These are phyloP conservation scores for Takashimella tepidaria DNA, from an alignment of 1,284 basidiomycete genomes.

Conservation along the genomic window DNA sequence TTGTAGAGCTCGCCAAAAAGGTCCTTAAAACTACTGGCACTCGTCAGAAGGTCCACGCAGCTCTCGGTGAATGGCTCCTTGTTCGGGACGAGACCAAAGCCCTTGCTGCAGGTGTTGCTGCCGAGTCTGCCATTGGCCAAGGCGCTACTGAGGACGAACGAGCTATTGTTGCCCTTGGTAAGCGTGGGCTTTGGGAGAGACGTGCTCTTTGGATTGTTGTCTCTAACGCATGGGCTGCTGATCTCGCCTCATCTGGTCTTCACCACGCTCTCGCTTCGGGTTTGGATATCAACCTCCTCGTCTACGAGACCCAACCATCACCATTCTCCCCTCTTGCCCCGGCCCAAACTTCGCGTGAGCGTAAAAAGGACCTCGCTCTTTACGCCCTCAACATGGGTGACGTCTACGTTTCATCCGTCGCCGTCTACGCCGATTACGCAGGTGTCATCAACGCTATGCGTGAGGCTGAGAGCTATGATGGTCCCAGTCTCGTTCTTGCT, in stretches of 20 bases:
- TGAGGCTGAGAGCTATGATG: slow-evolving; percentile 85
- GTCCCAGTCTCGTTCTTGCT: slow-evolving; percentile 88
- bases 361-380: slow-evolving; percentile 88
- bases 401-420: slow-evolving; percentile 91
- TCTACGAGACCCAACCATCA: slow-evolving; percentile 86
- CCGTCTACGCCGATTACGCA: slow-evolving; percentile 91
- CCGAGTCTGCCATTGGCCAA: slow-evolving; percentile 53
- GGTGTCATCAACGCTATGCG: slow-evolving; percentile 88
- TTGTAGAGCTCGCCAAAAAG: slow-evolving; percentile 60
- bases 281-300: slow-evolving; percentile 89
- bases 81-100: slow-evolving; percentile 61
- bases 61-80: slow-evolving; percentile 70
- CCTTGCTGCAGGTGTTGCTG: slow-evolving; percentile 57
- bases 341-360: slow-evolving; percentile 39
- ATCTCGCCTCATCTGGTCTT: slow-evolving; percentile 90
- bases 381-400: slow-evolving; percentile 99
- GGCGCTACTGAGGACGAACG: slow-evolving; percentile 45
- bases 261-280: slow-evolving; percentile 90
- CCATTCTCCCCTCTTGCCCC: slow-evolving; percentile 56
- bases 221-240: slow-evolving; percentile 95
- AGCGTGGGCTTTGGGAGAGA: slow-evolving; percentile 60
- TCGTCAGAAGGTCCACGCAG: slow-evolving; percentile 58
- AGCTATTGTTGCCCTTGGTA: slow-evolving; percentile 55
- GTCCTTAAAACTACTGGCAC: slow-evolving; percentile 51
- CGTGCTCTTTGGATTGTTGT: slow-evolving; percentile 92